These are phyloP conservation scores for Jatropha curcas DNA, from an alignment of 345 rosid genomes.

Conservation along the genomic window DNA sequence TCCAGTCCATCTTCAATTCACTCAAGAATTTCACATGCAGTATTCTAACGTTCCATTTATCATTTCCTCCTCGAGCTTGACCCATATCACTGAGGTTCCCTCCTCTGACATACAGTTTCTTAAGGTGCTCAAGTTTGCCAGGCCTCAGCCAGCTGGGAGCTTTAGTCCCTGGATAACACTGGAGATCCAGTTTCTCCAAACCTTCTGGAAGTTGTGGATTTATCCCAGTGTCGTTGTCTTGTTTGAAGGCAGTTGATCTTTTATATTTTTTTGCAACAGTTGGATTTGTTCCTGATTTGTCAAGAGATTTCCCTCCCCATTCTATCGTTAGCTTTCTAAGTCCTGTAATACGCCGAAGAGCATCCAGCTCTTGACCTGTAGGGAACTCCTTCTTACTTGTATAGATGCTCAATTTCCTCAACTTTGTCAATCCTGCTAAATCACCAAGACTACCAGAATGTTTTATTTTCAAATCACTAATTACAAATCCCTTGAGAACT, in stretches of 20 bases:
- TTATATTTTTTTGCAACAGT: neutral
- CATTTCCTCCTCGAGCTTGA: neutral
- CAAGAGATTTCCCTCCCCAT: slow-evolving; percentile 36
- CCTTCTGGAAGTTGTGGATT: slow-evolving; percentile 18
- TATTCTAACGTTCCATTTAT: slow-evolving; percentile 24
- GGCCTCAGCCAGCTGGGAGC: slow-evolving; percentile 33
- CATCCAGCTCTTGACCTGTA: neutral
- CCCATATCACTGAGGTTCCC: slow-evolving; percentile 27
- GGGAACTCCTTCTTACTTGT: slow-evolving; percentile 11
- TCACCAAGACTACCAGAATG: slow-evolving; percentile 15
- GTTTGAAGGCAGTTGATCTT: neutral
- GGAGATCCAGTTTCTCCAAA: slow-evolving; percentile 43
- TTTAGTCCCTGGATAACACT: slow-evolving; percentile 21
- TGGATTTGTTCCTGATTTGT: neutral
- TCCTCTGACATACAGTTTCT: slow-evolving; percentile 40
- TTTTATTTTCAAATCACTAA: slow-evolving; percentile 26
- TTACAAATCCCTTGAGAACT: slow-evolving; percentile 70
- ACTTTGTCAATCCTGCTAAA: slow-evolving; percentile 7
- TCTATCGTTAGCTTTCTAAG: slow-evolving; percentile 37
- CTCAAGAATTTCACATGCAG: slow-evolving; percentile 36
- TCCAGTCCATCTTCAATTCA: slow-evolving; percentile 31
- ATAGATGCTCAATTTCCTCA: slow-evolving; percentile 44
- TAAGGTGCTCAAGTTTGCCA: neutral
- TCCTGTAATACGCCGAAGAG: neutral
- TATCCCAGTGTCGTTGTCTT: neutral